A percentile compares a stretch with the other conserved stretches of the same genome.
phyloP scores from a whole-genome alignment of 179 eudicot species.

The Silene coronaria region DNA sequence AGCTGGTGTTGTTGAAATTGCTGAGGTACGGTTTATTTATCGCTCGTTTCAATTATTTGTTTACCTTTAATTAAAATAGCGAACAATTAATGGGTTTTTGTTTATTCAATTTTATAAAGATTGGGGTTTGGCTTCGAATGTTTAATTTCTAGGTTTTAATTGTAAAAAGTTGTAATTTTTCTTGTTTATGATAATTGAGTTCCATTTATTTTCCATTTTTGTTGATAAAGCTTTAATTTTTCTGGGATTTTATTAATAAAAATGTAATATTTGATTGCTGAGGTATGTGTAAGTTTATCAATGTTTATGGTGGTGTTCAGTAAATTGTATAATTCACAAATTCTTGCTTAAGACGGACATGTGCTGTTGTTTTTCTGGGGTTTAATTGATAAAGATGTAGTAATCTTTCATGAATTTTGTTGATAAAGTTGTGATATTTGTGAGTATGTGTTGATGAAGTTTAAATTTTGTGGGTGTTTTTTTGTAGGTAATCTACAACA shows the following conservation, averaged over 20 bases:
- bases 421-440: neutral
- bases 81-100: neutral
- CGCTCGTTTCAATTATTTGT: no score
- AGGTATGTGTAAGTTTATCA: no score
- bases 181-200: no score
- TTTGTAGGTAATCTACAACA: conserved; percentile 71
- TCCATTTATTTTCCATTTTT: neutral
- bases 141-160: neutral
- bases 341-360: no score
- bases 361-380: neutral
- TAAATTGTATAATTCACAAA: no score
- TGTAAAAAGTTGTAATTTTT: neutral
- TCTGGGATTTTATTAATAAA: neutral
- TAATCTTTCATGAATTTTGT: neutral
- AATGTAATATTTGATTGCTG: neutral
- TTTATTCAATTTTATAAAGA: no score
- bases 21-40: conserved; percentile 56
- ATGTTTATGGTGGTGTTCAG: neutral
- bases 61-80: neutral
- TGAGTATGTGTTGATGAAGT: neutral
- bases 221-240: neutral
- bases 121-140: neutral
- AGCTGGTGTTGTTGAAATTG: conserved; percentile 85
- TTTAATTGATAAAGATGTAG: neutral
- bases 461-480: neutral